Percentiles rank a stretch among this genome's conserved stretches.
These are phyloP conservation scores for Astrephomene gubernaculifera DNA, from an alignment of 139 green algal genomes.

Conservation along the genomic window DNA sequence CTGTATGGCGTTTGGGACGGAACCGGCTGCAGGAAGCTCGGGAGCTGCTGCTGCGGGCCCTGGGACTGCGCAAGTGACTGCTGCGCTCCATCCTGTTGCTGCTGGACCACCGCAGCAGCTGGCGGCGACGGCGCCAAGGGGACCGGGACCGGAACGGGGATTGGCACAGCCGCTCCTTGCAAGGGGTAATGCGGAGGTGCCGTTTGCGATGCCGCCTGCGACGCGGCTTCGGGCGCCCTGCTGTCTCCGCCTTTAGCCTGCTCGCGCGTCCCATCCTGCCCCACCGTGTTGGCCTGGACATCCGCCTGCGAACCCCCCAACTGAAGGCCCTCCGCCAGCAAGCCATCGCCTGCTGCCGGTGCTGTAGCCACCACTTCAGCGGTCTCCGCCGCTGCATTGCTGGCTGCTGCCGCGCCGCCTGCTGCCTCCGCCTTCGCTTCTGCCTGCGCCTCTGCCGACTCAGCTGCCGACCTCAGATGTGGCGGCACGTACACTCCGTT, in stretches of 20 bases:
- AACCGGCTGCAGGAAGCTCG: neutral
- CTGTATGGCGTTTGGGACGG: no score
- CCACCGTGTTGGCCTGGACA: no score
- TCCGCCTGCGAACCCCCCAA: neutral
- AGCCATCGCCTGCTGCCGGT: neutral
- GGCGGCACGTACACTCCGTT: constrained; percentile 21
- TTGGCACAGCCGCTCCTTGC: no score
- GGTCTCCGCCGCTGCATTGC: neutral
- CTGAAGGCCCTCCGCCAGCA: no score
- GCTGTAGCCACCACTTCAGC: neutral
- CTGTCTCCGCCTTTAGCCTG: no score
- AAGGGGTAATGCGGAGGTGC: no score
- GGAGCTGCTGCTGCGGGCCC: neutral
- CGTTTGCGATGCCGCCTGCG: neutral
- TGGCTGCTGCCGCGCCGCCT: neutral
- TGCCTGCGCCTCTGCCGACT: neutral
- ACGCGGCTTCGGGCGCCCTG: no score
- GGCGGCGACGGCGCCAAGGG: neutral
- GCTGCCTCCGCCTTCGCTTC: no score
- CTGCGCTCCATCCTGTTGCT: neutral
- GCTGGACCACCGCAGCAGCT: neutral
- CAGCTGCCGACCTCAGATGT: neutral
- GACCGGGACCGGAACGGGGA: neutral
- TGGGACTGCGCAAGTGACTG: neutral
- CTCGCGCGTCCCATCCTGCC: neutral